A percentile compares a stretch with the other conserved stretches of the same genome.
These are phyloP conservation scores for Triticum monococcum DNA, from an alignment of 176 grass and related monocot species.

Conservation along the genomic window DNA sequence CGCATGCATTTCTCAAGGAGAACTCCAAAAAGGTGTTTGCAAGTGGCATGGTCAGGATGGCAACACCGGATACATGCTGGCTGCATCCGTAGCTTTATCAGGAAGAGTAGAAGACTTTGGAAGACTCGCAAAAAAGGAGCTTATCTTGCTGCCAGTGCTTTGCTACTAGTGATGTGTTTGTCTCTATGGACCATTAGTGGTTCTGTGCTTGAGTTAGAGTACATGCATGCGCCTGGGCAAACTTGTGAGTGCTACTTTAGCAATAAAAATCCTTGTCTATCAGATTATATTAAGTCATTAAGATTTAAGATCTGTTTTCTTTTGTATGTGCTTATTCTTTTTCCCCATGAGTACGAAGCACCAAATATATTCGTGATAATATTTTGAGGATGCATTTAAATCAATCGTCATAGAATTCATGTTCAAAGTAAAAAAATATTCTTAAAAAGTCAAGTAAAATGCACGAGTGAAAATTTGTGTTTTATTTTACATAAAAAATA, in stretches of 20 bases:
- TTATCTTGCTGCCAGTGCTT: constrained; percentile 28
- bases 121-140: constrained; percentile 25
- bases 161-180: background rate
- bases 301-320: background rate
- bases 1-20: constrained; percentile 39
- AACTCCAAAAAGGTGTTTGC: constrained; percentile 15
- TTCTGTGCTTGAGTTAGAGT: constrained; percentile 16
- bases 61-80: background rate
- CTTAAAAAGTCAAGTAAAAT: background rate
- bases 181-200: constrained; percentile 20
- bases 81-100: constrained; percentile 12
- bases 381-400: background rate
- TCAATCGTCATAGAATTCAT: background rate
- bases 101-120: constrained; percentile 29
- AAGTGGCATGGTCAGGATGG: constrained; percentile 32
- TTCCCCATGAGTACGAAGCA: background rate
- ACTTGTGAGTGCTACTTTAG: constrained; percentile 23
- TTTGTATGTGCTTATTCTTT: background rate
- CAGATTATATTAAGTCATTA: background rate
- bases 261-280: constrained; percentile 1
- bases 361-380: background rate
- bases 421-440: background rate
- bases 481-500: background rate
- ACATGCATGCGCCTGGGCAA: constrained; percentile 24
- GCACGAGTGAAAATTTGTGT: background rate